phyloP scores from a whole-genome alignment of 75 land plant species.

The Picea sitchensis region DNA sequence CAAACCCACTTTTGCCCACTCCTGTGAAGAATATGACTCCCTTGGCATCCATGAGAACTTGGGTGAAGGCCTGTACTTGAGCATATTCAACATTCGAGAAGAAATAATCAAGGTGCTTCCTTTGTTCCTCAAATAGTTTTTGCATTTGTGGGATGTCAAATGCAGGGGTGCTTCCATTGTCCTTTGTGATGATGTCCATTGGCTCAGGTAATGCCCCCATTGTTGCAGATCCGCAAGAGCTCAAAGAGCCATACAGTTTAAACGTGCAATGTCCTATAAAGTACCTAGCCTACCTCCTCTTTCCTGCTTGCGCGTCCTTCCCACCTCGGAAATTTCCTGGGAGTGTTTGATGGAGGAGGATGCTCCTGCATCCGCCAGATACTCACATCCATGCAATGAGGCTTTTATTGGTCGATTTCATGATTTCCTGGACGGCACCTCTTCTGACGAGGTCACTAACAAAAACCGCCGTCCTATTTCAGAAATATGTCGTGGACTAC shows the following conservation, averaged over 20 bases:
- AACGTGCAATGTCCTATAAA: no score
- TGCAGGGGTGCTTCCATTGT: background rate
- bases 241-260: background rate
- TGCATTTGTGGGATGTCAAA: slow-evolving; percentile 28
- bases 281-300: no score
- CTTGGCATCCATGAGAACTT: slow-evolving; percentile 40
- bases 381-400: no score
- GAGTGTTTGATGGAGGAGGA: no score
- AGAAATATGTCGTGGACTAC: no score
- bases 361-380: no score
- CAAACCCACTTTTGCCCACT: slow-evolving; percentile 97
- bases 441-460: no score
- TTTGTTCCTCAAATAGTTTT: slow-evolving; percentile 68
- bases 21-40: slow-evolving; percentile 95
- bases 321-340: no score
- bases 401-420: no score
- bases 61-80: slow-evolving; percentile 54
- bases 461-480: no score
- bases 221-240: background rate
- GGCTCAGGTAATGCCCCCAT: slow-evolving; percentile 1
- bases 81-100: slow-evolving; percentile 63
- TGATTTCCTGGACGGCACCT: no score
- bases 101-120: slow-evolving; percentile 60
- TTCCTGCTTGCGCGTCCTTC: no score
- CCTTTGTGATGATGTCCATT: background rate